These are phyloP conservation scores for Fusarium floridanum DNA, from an alignment of 2,329 filamentous ascomycete species.

Conservation along the genomic window DNA sequence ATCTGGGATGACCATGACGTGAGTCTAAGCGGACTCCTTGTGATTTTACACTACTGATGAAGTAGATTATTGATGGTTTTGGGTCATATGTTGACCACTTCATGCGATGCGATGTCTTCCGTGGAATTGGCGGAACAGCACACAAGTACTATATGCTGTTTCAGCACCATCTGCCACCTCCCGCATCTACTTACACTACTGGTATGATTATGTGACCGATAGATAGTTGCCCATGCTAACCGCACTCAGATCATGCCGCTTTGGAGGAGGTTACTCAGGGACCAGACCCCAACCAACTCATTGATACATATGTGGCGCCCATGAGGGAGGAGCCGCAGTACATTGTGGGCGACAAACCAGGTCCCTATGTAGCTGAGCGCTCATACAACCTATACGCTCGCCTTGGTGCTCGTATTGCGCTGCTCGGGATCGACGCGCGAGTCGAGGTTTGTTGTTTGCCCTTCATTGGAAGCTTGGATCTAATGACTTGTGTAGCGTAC, in stretches of 20 bases:
- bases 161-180: constrained; percentile 92
- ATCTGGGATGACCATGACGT: constrained; percentile 97
- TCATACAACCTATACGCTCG: constrained; percentile 90
- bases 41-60: constrained; percentile 54
- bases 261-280: constrained; percentile 58
- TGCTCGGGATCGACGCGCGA: constrained; percentile 91
- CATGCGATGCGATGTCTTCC: constrained; percentile 93
- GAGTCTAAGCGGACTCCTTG: constrained; percentile 51
- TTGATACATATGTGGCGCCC: constrained; percentile 78
- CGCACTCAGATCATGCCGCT: constrained; percentile 38
- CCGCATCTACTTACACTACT: constrained; percentile 82
- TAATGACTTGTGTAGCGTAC: constrained; percentile 74
- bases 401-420: constrained; percentile 84
- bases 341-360: constrained; percentile 81
- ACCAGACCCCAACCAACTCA: constrained; percentile 78
- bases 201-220: constrained; percentile 29
- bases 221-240: constrained; percentile 22
- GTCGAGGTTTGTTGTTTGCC: constrained; percentile 74
- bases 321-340: constrained; percentile 75
- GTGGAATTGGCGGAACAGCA: constrained; percentile 89
- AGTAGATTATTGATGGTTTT: constrained; percentile 87
- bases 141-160: constrained; percentile 99
- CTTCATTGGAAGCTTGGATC: constrained; percentile 47
- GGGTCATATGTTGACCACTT: constrained; percentile 95
- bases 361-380: constrained; percentile 89